Percentiles rank a stretch among this genome's conserved stretches.
phyloP scores from a whole-genome alignment of 2,329 filamentous ascomycete species.

The Aspergillus japonicus region DNA sequence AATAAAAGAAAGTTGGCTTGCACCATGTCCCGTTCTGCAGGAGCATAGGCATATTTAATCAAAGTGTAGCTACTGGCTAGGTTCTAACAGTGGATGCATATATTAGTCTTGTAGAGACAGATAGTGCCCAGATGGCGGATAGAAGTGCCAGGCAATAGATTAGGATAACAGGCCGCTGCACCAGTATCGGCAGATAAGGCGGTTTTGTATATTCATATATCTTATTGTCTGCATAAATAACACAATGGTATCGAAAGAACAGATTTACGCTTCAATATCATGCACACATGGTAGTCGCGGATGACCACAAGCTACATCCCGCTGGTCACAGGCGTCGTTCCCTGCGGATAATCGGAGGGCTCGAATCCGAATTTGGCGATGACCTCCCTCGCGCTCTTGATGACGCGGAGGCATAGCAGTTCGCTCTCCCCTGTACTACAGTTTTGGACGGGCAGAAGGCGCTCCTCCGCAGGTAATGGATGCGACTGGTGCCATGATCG shows the following conservation, averaged over 20 bases:
- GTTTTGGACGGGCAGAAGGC: conserved; percentile 7
- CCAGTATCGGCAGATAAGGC: neutral
- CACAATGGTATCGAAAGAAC: neutral
- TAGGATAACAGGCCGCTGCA: neutral
- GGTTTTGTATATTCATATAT: neutral
- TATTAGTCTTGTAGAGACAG: no score
- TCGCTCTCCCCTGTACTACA: conserved; percentile 26
- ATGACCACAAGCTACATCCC: neutral
- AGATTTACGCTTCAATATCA: neutral
- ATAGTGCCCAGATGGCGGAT: neutral
- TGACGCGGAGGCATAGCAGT: conserved; percentile 35
- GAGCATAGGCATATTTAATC: neutral
- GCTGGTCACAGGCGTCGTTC: conserved; percentile 10
- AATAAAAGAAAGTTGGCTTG: neutral
- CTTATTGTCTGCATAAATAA: neutral
- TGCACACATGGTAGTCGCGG: neutral
- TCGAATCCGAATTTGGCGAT: conserved; percentile 38
- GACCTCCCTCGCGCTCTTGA: conserved; percentile 34
- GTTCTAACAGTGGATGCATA: neutral
- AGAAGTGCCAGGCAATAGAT: no score
- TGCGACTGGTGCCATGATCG: conserved; percentile 41
- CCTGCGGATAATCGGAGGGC: conserved; percentile 35
- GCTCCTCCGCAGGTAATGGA: conserved; percentile 17
- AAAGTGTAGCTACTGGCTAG: neutral
- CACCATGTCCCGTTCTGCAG: neutral